Evolutionary conservation across 2,329 filamentous ascomycete genomes (phyloP), one percentile per base, ranked within the genome.

Genomic region (Hirsutella thompsonii): DNA sequence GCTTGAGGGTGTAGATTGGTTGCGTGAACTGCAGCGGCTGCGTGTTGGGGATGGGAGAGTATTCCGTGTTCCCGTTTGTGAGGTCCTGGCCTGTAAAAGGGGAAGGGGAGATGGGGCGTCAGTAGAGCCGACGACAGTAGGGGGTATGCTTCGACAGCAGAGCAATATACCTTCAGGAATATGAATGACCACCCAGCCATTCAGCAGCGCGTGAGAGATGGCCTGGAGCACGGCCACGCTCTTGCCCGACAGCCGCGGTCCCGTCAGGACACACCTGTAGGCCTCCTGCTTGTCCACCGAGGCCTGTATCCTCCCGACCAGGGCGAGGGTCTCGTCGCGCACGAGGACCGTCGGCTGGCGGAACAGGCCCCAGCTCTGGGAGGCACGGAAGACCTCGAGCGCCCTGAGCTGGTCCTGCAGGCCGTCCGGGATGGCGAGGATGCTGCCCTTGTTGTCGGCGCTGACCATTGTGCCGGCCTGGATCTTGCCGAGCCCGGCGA

Each of bases 361-460:
- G 63, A 96, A 98, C 53, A 94, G 66, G 44, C 72, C 75, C 89
- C 92, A 98, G 48, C 76, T 79, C 70, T 96, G 92, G 20, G 79
- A 84, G 19, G 79, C 70, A 73, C 94, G 94, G 70, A 98, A 98
- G 3, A 86, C 88, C 56, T 94, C 85, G 41, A 83, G 70, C n/a
- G 79, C 74, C 52, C 88, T 75, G 65, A 98, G 68, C 58, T 81
- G 76, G 64, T 94, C 88, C 39, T 95, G 73, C 39, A 87, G 66
- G 2, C 66, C 62, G 34, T 79, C 76, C 8, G 83, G 78, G 21
- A 96, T 62, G 2, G 75, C 75, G 40, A 87, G 64, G 23, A 96
- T 74, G 45, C 72, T 72, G 29, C 83, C 86, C 9, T 72, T 64
- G 39, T 74, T 72, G 28, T 68, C 66, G 23, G 65, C 61, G 41